These are phyloP conservation scores for Irpex lacteus DNA, from an alignment of 1,284 basidiomycete genomes.

Conservation along the genomic window DNA sequence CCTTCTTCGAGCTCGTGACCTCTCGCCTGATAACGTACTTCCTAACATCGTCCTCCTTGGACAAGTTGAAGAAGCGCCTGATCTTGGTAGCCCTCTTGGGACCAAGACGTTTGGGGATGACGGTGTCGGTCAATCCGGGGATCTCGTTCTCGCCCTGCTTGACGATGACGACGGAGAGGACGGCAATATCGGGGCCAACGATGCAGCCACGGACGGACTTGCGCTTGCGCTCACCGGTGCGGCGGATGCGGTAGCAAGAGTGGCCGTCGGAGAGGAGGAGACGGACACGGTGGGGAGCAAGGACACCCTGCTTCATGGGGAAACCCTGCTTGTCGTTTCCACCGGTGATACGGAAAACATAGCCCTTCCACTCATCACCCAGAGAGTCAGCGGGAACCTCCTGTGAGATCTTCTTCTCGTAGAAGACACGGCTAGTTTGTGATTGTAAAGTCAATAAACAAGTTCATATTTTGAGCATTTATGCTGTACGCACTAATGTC, in stretches of 20 bases:
- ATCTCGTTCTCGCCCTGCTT: conserved; percentile 96
- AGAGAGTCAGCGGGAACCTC: conserved; percentile 91
- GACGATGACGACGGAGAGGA: conserved; percentile 92
- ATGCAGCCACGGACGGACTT: conserved; percentile 99
- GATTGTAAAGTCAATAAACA: neutral
- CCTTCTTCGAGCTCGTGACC: conserved; percentile 89
- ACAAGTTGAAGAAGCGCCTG: conserved; percentile 96
- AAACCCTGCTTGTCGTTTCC: conserved; percentile 97
- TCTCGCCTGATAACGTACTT: conserved; percentile 95
- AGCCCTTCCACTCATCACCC: conserved; percentile 97
- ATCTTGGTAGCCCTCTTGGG: conserved; percentile 97
- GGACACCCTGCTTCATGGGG: conserved; percentile 99
- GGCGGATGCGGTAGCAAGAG: conserved; percentile 96
- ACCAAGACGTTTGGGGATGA: conserved; percentile 94
- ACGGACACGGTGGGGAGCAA: conserved; percentile 90
- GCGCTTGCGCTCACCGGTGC: conserved; percentile 95
- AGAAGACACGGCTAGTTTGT: conserved; percentile 81
- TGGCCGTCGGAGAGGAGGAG: conserved; percentile 95
- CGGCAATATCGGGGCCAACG: conserved; percentile 94
- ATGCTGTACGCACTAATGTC: conserved; percentile 63
- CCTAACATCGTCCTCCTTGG: conserved; percentile 97
- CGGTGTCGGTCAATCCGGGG: conserved; percentile 89
- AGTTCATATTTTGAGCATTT: neutral
- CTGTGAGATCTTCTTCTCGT: conserved; percentile 95
- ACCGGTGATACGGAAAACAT: conserved; percentile 95